Percentiles rank a stretch among this genome's conserved stretches.
Evolutionary conservation across 2,329 filamentous ascomycete species (phyloP).

Genomic region (Ascochyta rabiei): DNA sequence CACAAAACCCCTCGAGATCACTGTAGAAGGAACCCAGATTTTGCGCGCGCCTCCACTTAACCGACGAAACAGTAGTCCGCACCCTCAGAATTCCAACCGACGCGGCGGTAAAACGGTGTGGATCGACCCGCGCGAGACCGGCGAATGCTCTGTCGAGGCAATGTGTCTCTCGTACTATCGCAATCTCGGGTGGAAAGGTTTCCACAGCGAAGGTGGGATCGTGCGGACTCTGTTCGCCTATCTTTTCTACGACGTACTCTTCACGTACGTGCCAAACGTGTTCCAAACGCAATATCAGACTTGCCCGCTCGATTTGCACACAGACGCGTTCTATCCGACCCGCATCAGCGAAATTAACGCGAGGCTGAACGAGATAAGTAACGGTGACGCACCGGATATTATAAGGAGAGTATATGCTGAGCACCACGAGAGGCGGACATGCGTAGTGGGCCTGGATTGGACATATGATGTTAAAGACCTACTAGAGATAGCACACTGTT

Average conservation of each 20-base stretch:
- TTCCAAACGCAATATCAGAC: constrained; percentile 97
- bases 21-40: constrained; percentile 77
- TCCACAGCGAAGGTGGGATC: constrained; percentile 90
- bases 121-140: constrained; percentile 76
- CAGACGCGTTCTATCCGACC: constrained; percentile 86
- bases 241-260: constrained; percentile 91
- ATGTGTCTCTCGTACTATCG: constrained; percentile 94
- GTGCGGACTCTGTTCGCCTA: constrained; percentile 83
- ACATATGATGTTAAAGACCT: constrained; percentile 80
- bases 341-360: constrained; percentile 90
- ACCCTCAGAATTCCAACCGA: constrained; percentile 42
- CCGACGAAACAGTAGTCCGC: constrained; percentile 38
- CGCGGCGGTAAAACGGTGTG: constrained; percentile 78
- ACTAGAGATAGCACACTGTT: constrained; percentile 77
- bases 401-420: constrained; percentile 71
- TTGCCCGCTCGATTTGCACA: constrained; percentile 89
- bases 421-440: constrained; percentile 74
- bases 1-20: constrained; percentile 74
- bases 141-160: constrained; percentile 85
- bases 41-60: constrained; percentile 58
- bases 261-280: constrained; percentile 92
- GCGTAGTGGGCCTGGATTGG: constrained; percentile 93
- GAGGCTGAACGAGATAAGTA: constrained; percentile 83
- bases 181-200: constrained; percentile 86
- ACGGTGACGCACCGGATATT: constrained; percentile 73